phyloP scores from a whole-genome alignment of 345 rosid species.

The Theobroma cacao region DNA sequence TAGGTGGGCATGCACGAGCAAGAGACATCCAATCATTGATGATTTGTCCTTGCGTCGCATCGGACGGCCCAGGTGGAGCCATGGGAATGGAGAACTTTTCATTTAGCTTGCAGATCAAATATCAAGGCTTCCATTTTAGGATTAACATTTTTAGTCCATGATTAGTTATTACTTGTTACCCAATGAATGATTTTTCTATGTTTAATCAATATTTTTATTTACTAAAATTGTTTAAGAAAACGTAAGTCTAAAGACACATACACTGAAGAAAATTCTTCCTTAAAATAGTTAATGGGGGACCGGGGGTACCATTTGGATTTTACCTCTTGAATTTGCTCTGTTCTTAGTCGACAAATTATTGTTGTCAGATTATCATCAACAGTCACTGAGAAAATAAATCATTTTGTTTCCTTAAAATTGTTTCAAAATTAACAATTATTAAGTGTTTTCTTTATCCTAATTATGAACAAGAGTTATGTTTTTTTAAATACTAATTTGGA shows the following conservation, averaged over 20 bases:
- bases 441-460: too few species aligned
- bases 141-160: background rate
- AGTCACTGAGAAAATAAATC: too few species aligned
- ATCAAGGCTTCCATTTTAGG: background rate
- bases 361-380: too few species aligned
- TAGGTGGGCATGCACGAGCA: background rate
- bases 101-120: background rate
- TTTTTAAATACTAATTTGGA: too few species aligned
- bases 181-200: background rate
- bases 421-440: too few species aligned
- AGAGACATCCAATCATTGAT: constrained; percentile 1
- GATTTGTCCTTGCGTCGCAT: background rate
- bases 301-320: too few species aligned
- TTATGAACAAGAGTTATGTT: too few species aligned
- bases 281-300: background rate
- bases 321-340: too few species aligned
- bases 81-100: background rate
- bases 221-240: background rate
- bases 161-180: background rate
- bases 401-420: too few species aligned
- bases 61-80: background rate
- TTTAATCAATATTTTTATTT: too few species aligned
- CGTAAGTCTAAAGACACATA: background rate
- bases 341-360: too few species aligned
- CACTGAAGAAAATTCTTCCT: background rate